phyloP scores from a whole-genome alignment of 2,329 filamentous ascomycete species.

The Aspergillus costaricaensis region DNA sequence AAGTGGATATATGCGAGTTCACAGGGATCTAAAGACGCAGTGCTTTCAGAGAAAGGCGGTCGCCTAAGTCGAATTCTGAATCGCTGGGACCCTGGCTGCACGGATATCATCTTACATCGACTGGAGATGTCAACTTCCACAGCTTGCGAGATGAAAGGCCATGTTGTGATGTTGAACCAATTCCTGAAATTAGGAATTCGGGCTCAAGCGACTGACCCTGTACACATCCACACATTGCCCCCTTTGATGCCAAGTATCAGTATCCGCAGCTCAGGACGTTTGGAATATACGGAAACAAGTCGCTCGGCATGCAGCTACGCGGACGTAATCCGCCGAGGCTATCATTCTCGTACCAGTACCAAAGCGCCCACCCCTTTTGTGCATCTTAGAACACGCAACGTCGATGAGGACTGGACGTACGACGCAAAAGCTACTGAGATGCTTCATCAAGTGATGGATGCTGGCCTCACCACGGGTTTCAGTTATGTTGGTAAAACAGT shows the following conservation, averaged over 20 bases:
- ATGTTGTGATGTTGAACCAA: slow-evolving; percentile 5
- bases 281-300: slow-evolving; percentile 13
- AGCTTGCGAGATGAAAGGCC: neutral
- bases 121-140: neutral
- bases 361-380: slow-evolving; percentile 14
- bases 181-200: slow-evolving; percentile 7
- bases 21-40: neutral
- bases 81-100: slow-evolving; percentile 21
- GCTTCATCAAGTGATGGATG: slow-evolving; percentile 14
- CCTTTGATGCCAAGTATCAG: slow-evolving; percentile 16
- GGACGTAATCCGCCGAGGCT: slow-evolving; percentile 5
- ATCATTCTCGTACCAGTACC: neutral
- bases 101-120: slow-evolving; percentile 10
- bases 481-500: slow-evolving; percentile 35
- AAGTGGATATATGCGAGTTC: slow-evolving; percentile 10
- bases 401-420: slow-evolving; percentile 21
- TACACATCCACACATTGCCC: slow-evolving; percentile 12
- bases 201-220: slow-evolving; percentile 11
- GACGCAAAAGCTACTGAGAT: slow-evolving; percentile 18
- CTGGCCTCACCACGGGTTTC: slow-evolving; percentile 19
- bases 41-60: neutral
- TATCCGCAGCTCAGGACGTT: slow-evolving; percentile 3
- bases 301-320: slow-evolving; percentile 12
- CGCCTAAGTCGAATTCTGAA: slow-evolving; percentile 17
- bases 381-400: slow-evolving; percentile 21